phyloP scores from a whole-genome alignment of 1,284 basidiomycete species.

The Ustilago sp. region DNA sequence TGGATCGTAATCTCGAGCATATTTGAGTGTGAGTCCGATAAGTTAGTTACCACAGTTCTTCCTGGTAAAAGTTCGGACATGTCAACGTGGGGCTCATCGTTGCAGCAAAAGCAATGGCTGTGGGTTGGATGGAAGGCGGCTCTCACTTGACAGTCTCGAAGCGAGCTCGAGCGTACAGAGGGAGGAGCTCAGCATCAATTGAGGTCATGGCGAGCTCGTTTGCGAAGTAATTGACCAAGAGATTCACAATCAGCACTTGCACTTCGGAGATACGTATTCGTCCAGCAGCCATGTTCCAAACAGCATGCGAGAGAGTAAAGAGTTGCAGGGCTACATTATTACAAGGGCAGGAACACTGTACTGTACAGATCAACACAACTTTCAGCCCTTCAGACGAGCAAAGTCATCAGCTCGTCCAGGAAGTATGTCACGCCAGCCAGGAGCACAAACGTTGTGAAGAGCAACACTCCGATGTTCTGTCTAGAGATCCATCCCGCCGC shows the following conservation, averaged over 20 bases:
- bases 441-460: conserved; percentile 35
- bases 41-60: not conserved
- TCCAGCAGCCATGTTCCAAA: no score
- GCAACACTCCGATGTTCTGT: conserved; percentile 38
- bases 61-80: not conserved
- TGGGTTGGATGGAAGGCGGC: not conserved
- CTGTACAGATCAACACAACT: not conserved
- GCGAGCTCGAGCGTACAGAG: no score
- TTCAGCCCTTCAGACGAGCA: conserved; percentile 31
- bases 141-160: no score
- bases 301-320: not conserved
- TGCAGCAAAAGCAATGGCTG: not conserved
- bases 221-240: no score
- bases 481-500: conserved; percentile 27
- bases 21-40: not conserved
- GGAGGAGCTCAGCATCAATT: no score
- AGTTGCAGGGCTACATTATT: no score
- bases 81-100: conserved; percentile 16
- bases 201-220: no score
- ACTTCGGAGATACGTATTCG: no score
- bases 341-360: no score
- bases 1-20: no score
- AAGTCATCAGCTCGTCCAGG: conserved; percentile 38
- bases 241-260: no score
- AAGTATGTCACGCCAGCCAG: conserved; percentile 46